Conservation (phyloP, 2,329 filamentous ascomycete genomes). For the Fusarium sp. region DNA sequence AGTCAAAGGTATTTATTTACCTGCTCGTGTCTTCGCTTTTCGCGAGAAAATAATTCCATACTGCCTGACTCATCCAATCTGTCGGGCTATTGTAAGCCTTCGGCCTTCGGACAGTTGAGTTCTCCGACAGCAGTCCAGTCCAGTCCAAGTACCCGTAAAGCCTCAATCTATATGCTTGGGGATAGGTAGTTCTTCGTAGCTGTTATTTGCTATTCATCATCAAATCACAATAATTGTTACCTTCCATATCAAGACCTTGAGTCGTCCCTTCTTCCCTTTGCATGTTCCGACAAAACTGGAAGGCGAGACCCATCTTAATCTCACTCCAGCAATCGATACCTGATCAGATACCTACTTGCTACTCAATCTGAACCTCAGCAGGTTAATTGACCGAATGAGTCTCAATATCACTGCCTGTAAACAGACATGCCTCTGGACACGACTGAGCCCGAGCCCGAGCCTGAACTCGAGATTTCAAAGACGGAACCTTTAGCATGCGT, state of each 20-base stretch:
- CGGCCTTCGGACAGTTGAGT: conserved; percentile 44
- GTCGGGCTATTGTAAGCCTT: conserved; percentile 39
- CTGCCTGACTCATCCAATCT: conserved; percentile 35
- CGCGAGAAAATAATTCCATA: background rate
- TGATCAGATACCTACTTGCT: background rate
- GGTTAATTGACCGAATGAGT: conserved; percentile 29
- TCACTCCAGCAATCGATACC: background rate
- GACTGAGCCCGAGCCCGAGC: conserved; percentile 38
- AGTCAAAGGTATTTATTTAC: background rate
- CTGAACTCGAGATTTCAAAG: conserved; percentile 24
- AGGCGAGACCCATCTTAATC: background rate
- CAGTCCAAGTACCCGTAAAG: conserved; percentile 32
- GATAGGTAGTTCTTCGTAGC: conserved; percentile 19
- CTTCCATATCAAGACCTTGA: background rate
- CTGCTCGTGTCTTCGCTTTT: conserved; percentile 23
- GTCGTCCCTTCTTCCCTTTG: background rate
- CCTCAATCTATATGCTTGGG: conserved; percentile 20
- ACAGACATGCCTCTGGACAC: conserved; percentile 41
- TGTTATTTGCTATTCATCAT: background rate
- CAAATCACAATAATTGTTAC: conserved; percentile 7
- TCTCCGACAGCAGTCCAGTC: conserved; percentile 21
- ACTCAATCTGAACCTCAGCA: background rate
- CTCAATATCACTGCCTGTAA: background rate
- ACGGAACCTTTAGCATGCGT: conserved; percentile 78
- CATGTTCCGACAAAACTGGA: conserved; percentile 8